Evolutionary conservation across 805 yeast species (phyloP).

Genomic region (Myxozyma nipponensis): DNA sequence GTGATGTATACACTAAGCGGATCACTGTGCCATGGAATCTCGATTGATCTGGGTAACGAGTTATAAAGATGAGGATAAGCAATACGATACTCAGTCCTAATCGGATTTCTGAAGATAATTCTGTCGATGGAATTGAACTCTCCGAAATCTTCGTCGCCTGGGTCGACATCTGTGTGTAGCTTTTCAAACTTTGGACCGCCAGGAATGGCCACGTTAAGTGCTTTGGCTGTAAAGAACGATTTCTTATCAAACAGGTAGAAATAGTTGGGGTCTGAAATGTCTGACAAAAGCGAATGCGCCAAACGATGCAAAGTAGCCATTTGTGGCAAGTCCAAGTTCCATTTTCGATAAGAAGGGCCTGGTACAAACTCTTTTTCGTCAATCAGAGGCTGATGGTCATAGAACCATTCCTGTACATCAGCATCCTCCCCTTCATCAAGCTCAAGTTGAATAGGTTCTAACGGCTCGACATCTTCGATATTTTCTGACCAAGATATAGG

Average conservation of each 20-base stretch:
- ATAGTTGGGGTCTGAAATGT: conserved; percentile 55
- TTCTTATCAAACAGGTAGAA: conserved; percentile 70
- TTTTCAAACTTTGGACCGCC: conserved; percentile 98
- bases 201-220: conserved; percentile 79
- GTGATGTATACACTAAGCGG: conserved; percentile 53
- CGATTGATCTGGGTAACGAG: conserved; percentile 64
- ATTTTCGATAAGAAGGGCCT: conserved; percentile 72
- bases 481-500: conserved; percentile 81
- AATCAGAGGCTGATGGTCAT: conserved; percentile 67
- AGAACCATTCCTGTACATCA: conserved; percentile 68
- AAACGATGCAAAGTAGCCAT: conserved; percentile 65
- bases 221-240: conserved; percentile 86
- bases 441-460: conserved; percentile 65
- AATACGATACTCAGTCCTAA: conserved; percentile 77
- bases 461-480: conserved; percentile 65
- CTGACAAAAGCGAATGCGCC: conserved; percentile 67
- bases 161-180: conserved; percentile 58
- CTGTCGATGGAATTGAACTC: conserved; percentile 89
- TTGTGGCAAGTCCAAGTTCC: conserved; percentile 60
- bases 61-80: conserved; percentile 86
- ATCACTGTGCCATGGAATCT: conserved; percentile 58
- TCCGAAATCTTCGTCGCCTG: conserved; percentile 72
- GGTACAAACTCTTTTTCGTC: conserved; percentile 56
- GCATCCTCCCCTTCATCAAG: conserved; percentile 62
- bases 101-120: conserved; percentile 71